phyloP scores from a whole-genome alignment of 176 grass and related monocot species.

The Musa troglodytarum region DNA sequence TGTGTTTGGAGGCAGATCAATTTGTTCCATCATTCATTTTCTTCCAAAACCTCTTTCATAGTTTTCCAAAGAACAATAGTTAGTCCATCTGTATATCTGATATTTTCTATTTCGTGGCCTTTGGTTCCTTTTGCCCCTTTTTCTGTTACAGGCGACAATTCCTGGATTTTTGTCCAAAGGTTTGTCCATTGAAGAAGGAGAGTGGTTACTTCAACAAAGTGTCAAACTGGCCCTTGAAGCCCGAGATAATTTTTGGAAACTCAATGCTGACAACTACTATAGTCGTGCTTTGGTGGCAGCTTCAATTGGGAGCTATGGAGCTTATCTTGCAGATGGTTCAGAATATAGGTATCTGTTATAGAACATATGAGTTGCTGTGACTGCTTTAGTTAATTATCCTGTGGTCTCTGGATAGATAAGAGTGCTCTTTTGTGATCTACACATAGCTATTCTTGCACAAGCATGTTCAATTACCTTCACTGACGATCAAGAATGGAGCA shows the following conservation, averaged over 20 bases:
- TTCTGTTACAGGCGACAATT: slow-evolving; percentile 50
- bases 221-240: slow-evolving; percentile 62
- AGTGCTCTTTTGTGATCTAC: neutral
- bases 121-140: neutral
- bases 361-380: neutral
- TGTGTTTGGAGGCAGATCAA: neutral
- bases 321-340: slow-evolving; percentile 77
- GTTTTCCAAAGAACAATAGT: neutral
- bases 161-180: slow-evolving; percentile 63
- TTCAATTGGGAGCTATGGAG: slow-evolving; percentile 72
- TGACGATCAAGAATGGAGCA: neutral
- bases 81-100: neutral
- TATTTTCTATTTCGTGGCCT: neutral
- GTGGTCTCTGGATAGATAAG: no score
- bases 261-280: slow-evolving; percentile 30
- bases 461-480: neutral
- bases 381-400: no score
- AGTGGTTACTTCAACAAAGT: slow-evolving; percentile 46
- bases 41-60: neutral
- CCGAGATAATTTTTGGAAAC: slow-evolving; percentile 13
- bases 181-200: slow-evolving; percentile 37
- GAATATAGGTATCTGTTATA: slow-evolving; percentile 54
- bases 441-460: neutral
- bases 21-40: neutral
- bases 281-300: slow-evolving; percentile 57